Base-by-base conservation (phyloP, 306 rosid genomes). In the Hylodesmum podocarpum region DNA sequence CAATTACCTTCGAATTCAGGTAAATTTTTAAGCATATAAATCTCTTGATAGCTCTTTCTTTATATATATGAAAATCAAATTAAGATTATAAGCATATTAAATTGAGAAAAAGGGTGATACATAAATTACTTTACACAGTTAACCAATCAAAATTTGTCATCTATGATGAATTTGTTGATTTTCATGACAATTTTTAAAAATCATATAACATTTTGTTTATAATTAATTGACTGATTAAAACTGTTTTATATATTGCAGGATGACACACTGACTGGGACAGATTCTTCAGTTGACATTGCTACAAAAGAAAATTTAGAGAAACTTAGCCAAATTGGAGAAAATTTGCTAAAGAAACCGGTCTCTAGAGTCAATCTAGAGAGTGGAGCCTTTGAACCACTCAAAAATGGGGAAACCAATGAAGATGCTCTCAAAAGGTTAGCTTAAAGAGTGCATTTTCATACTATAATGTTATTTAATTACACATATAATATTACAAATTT, bases 1-100 rank as follows among this genome's bases (percentile, higher is more conserved):
- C 10, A 78, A 83, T 6, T 83, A 78, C 53, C 84, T 81, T 16
- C 78, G 86, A 6, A 84, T 86, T 39, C 87, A 81, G 84, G 89
- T 83, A 53, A 53, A 15, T 47, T 43, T 5, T 5, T 43, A 43
- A 12, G 14, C 4, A 43, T 14, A 43, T 43, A 43, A 43, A 43
- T 4, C 50, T 13, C 50, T 2, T 43, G 12, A 43, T 41, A 43
- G 4, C 50, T 13, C 50, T 2, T 43, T 11, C 50, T 43, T 43
- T 1, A 8, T 37, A 37, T 0, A 7, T 37, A n/a, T n/a, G n/a
- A n/a, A n/a, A n/a, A n/a, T n/a, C n/a, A n/a, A n/a, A n/a, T n/a
- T n/a, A n/a, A n/a, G n/a, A n/a, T n/a, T n/a, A n/a, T n/a, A n/a
- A n/a, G n/a, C n/a, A n/a, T n/a, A n/a, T n/a, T n/a, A n/a, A n/a